These are phyloP conservation scores for Citeromyces siamensis DNA, from an alignment of 1,139 yeast species.

Conservation along the genomic window DNA sequence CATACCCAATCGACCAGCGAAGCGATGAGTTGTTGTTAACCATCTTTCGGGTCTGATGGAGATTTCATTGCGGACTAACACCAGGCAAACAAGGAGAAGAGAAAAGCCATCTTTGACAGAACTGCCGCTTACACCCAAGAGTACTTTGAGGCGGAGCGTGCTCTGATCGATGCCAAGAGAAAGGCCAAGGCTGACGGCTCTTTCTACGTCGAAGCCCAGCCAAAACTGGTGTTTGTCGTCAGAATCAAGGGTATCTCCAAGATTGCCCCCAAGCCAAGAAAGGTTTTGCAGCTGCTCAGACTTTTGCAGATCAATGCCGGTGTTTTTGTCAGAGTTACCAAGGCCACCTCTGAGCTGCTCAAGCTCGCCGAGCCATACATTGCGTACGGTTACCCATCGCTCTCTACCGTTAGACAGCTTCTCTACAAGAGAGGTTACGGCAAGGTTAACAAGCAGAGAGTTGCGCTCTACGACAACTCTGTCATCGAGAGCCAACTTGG, in stretches of 20 bases:
- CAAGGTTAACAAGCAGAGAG: constrained; percentile 98
- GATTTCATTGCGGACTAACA: neutral
- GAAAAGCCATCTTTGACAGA: constrained; percentile 92
- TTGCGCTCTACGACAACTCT: constrained; percentile 87
- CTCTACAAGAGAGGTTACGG: constrained; percentile 99
- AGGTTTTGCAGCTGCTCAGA: constrained; percentile 96
- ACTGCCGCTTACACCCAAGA: constrained; percentile 98
- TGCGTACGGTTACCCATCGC: constrained; percentile 99
- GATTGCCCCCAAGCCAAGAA: constrained; percentile 99
- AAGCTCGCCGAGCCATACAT: constrained; percentile 98
- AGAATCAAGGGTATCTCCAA: constrained; percentile 99
- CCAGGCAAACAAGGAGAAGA: constrained; percentile 80
- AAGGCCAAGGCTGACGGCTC: constrained; percentile 95
- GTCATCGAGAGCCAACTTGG: constrained; percentile 92
- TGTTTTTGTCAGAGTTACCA: constrained; percentile 96
- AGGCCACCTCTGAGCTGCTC: constrained; percentile 95
- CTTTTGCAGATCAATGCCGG: constrained; percentile 97
- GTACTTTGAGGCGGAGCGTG: constrained; percentile 92
- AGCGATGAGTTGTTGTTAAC: constrained; percentile 92
- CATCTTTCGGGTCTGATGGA: constrained; percentile 98
- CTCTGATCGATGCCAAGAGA: constrained; percentile 86
- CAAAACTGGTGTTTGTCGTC: constrained; percentile 91
- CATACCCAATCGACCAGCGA: constrained; percentile 77
- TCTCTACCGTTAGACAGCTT: constrained; percentile 91
- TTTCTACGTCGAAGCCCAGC: constrained; percentile 96